Evolutionary conservation across 805 yeast species (phyloP), one percentile per base, ranked within the genome.

Genomic region (Candida nonsorbophila): DNA sequence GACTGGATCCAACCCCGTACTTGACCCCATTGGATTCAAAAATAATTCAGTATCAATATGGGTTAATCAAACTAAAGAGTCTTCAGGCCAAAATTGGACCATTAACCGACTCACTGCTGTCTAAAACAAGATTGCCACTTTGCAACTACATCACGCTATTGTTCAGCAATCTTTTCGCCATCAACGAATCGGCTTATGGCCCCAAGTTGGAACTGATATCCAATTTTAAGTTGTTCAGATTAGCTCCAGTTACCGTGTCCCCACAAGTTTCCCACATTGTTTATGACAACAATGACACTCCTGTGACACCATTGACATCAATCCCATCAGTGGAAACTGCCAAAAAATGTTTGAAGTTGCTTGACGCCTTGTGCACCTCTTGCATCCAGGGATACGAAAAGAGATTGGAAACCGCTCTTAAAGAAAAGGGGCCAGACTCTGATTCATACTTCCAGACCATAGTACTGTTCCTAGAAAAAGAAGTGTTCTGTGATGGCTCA

Each of bases 361-460:
- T 64, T 20, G 58, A 50, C 20, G 25, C 31, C 4, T 41, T 62
- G 30, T 46, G 53, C 33, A 29, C 29, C n/a, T 39, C 27, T 14
- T 55, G 64, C 28, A 37, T 54, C 10, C 58, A 51, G 14, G 68
- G 73, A 0, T 62, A 67, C 22, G 51, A 60, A 15, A 60, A 56
- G 30, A 44, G 68, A 20, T 49, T 54, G 17, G 52, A 50, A 2
- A 28, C 45, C 1, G 36, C 46, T 17, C 24, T 16, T 14, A 22
- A 16, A 3, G 20, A 24, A 6, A 24, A 17, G 4, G 19, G 17
- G 6, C 7, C n/a, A 11, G 19, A 31, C 8, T 38, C 24, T 25
- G 30, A 27, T 16, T 15, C 22, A 14, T 16, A 32, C 10, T n/a
- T n/a, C n/a, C n/a, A n/a, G n/a, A n/a, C n/a, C n/a, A n/a, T n/a